phyloP scores from a whole-genome alignment of 345 rosid genomes.

The Leavenworthia alabamica region DNA sequence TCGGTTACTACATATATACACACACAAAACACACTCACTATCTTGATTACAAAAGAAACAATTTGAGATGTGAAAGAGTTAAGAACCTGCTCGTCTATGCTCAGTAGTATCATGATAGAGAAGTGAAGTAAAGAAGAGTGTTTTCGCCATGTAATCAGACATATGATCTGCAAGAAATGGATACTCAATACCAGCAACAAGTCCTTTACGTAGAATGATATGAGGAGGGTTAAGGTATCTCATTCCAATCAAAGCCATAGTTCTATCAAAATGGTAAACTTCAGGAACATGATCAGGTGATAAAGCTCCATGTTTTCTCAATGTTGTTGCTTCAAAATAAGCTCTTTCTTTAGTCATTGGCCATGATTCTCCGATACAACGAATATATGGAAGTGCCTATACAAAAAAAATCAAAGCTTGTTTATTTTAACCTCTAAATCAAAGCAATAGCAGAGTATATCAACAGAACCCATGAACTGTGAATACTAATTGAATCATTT shows the following conservation, averaged over 20 bases:
- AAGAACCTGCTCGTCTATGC: conserved; percentile 60
- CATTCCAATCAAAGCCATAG: conserved; percentile 94
- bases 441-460: background rate
- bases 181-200: conserved; percentile 74
- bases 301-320: conserved; percentile 58
- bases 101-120: conserved; percentile 62
- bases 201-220: conserved; percentile 83
- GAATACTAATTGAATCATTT: background rate
- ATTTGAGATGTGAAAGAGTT: background rate
- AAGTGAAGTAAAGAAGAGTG: conserved; percentile 81
- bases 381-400: conserved; percentile 89
- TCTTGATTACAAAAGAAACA: background rate
- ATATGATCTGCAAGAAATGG: conserved; percentile 75
- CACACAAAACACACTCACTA: background rate
- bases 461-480: background rate
- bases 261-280: conserved; percentile 84
- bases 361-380: conserved; percentile 92
- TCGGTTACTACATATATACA: conserved; percentile 64
- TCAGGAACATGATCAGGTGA: conserved; percentile 82
- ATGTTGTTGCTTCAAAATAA: conserved; percentile 62
- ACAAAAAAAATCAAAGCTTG: conserved; percentile 1
- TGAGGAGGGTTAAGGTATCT: conserved; percentile 90
- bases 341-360: conserved; percentile 96
- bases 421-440: background rate
- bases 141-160: conserved; percentile 73